These are phyloP conservation scores for Brassica nigra DNA, from an alignment of 345 rosid species.

Conservation along the genomic window DNA sequence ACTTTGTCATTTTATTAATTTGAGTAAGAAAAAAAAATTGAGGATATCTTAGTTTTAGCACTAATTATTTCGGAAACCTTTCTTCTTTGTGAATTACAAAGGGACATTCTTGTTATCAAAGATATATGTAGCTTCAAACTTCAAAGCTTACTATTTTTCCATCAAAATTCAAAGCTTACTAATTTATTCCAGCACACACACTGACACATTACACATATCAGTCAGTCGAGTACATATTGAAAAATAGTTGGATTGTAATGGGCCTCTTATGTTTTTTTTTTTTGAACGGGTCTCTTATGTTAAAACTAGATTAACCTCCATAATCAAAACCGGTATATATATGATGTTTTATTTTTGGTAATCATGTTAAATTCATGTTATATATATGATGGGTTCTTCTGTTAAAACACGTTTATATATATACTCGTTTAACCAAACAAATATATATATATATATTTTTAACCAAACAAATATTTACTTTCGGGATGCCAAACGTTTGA, in stretches of 20 bases:
- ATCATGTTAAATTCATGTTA: too few species aligned
- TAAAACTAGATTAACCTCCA: not conserved
- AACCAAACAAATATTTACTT: not conserved
- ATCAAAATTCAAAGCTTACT: not conserved
- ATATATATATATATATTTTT: not conserved
- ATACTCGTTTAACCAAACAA: not conserved
- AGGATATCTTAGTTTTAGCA: slow-evolving; percentile 5
- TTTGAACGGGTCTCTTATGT: not conserved
- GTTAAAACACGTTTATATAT: not conserved
- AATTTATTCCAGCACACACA: not conserved
- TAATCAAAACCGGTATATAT: not conserved
- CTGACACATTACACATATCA: not conserved
- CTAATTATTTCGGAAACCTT: not conserved
- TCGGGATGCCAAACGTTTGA: not conserved
- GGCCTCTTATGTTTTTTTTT: not conserved
- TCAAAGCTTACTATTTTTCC: not conserved
- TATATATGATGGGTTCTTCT: not conserved
- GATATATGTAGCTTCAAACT: slow-evolving; percentile 15
- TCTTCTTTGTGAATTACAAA: not conserved
- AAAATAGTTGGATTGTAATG: not conserved
- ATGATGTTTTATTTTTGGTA: too few species aligned
- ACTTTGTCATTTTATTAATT: slow-evolving; percentile 12
- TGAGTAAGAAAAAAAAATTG: not conserved
- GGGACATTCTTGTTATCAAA: slow-evolving; percentile 7
- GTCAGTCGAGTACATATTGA: not conserved